Evolutionary conservation across 2,329 filamentous ascomycete genomes (phyloP), one percentile per base, ranked within the genome.

Genomic region (Nothopassalora personata): DNA sequence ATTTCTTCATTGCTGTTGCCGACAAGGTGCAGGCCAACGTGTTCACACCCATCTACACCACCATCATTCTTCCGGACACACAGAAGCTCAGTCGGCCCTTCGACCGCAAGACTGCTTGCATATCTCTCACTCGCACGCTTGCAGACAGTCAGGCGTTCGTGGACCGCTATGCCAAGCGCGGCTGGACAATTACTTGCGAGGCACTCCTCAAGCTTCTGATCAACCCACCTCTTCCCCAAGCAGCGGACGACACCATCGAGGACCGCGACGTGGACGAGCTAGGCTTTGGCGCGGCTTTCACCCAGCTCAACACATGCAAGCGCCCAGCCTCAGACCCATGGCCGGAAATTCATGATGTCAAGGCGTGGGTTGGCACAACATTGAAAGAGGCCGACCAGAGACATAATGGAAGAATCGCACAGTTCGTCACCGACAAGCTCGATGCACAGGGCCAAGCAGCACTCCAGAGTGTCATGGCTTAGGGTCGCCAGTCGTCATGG

Each of bases 211-310:
- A 93, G 67, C 82, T 97, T 13, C 82, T 99, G 7, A 88, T 93
- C 71, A 95, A 96, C 75, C 90, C 93, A 28, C 92, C 93, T 36
- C 83, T 93, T 4, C 80, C 81, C 13, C 77, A 82, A 6, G 77
- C 79, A 15, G 83, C 87, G 1, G 86, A 88, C 58, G 91, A 95
- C 66, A 78, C 90, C 53, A 87, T 96, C 63, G 84, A 86, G 10
- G 94, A 97, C 72, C 87, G 91, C 3, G 93, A 97, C 69, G 89
- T 96, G 28, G 94, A 99, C 68, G 94, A 99, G 72, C 86, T 97
- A 66, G 88, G 90, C 30, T 99, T 99, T 70, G 94, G 94, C 28
- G 86, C 97, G 64, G 93, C 91, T 8, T 99, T 96, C 76, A 97
- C 94, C 0, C 87, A 90, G 33, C 83, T 99, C 63, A 96, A 93